A percentile compares a stretch with the other conserved stretches of the same genome.
These are phyloP conservation scores for Massarina eburnea DNA, from an alignment of 2,329 filamentous ascomycete species.

Conservation along the genomic window DNA sequence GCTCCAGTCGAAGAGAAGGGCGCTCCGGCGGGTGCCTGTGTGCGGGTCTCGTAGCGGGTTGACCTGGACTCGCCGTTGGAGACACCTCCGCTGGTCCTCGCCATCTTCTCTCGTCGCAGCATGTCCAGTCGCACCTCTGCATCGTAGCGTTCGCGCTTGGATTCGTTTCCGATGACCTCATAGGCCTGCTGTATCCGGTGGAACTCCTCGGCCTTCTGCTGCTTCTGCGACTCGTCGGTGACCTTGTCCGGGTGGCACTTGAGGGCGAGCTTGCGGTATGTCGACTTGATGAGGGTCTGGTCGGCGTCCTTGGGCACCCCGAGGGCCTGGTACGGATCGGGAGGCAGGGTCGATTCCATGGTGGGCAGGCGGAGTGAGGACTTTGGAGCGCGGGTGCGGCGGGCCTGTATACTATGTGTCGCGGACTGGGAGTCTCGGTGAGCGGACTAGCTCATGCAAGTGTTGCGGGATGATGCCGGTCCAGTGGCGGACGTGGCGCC, in stretches of 20 bases:
- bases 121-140: constrained; percentile 69
- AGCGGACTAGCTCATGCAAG: constrained; percentile 11
- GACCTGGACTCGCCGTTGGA: constrained; percentile 31
- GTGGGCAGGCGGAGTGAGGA: constrained; percentile 41
- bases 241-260: constrained; percentile 93
- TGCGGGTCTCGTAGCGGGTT: constrained; percentile 37
- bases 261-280: constrained; percentile 82
- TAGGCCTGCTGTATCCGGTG: constrained; percentile 92
- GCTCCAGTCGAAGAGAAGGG: constrained; percentile 19
- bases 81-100: constrained; percentile 36
- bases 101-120: constrained; percentile 59
- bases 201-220: constrained; percentile 81
- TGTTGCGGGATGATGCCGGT: constrained; percentile 11
- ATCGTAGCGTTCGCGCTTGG: constrained; percentile 74
- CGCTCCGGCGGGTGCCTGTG: constrained; percentile 31
- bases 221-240: constrained; percentile 74
- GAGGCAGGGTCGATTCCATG: constrained; percentile 51
- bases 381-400: constrained; percentile 44
- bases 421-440: constrained; percentile 7
- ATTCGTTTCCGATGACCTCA: constrained; percentile 81
- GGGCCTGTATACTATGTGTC: constrained; percentile 9
- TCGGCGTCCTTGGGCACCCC: constrained; percentile 74
- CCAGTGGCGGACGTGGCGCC: constrained; percentile 21
- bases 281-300: constrained; percentile 70
- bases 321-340: constrained; percentile 79